These are phyloP conservation scores for Dalbergia oliveri DNA, from an alignment of 306 rosid genomes.

Conservation along the genomic window DNA sequence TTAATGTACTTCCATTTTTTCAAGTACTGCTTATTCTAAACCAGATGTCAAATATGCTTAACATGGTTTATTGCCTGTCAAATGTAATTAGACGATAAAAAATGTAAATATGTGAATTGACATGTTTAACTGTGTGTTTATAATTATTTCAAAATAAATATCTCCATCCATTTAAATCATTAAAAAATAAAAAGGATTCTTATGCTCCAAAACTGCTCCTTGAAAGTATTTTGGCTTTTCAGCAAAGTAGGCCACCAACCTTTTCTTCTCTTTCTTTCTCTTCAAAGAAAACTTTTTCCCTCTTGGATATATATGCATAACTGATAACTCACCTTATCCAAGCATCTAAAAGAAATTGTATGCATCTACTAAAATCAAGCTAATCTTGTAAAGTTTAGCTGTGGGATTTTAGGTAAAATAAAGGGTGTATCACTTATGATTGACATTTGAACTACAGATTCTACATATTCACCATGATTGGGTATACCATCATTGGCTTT, in stretches of 20 bases:
- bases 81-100: too few relatives aligned
- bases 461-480: slow-evolving; percentile 57
- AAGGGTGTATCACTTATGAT: slow-evolving; percentile 38
- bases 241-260: slow-evolving; percentile 53
- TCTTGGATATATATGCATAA: slow-evolving; percentile 57
- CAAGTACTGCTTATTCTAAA: too few relatives aligned
- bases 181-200: background rate
- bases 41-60: too few relatives aligned
- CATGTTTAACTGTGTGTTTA: too few relatives aligned
- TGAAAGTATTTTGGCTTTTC: slow-evolving; percentile 57
- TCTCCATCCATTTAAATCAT: slow-evolving; percentile 13
- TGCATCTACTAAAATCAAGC: too few relatives aligned
- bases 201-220: slow-evolving; percentile 37
- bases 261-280: slow-evolving; percentile 23
- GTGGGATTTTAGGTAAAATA: background rate
- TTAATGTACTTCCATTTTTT: too few relatives aligned
- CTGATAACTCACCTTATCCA: background rate
- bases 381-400: slow-evolving; percentile 22
- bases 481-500: slow-evolving; percentile 66
- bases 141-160: background rate
- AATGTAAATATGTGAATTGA: too few relatives aligned
- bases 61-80: too few relatives aligned
- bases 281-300: slow-evolving; percentile 49
- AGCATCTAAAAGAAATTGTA: too few relatives aligned
- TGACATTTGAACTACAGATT: slow-evolving; percentile 62